These are phyloP conservation scores for Globisporangium canariense DNA, from an alignment of 352 stramenopile genomes.

Conservation along the genomic window DNA sequence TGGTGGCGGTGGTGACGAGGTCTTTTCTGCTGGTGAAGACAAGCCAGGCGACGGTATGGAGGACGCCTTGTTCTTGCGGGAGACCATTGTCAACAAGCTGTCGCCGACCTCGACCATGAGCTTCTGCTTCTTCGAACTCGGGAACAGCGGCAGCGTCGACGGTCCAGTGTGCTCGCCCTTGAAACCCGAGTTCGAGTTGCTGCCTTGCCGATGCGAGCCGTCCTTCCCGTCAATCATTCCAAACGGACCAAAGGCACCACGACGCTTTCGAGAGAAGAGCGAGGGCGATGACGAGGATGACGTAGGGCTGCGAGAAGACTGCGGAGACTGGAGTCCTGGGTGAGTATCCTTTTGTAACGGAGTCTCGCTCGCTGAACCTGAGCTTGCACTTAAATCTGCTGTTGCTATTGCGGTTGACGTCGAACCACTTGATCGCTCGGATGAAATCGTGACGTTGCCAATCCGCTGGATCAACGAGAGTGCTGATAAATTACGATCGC, in stretches of 20 bases:
- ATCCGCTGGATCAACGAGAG: constrained; percentile 75
- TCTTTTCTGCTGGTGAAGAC: not conserved
- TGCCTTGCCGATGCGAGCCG: not conserved
- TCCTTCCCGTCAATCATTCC: constrained; percentile 6
- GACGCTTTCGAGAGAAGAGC: constrained; percentile 19
- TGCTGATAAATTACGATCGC: constrained; percentile 31
- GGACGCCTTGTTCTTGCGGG: constrained; percentile 24
- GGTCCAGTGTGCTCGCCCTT: not conserved
- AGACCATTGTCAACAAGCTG: constrained; percentile 33
- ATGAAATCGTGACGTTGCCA: constrained; percentile 74
- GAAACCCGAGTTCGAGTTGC: not conserved
- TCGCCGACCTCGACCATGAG: constrained; percentile 36
- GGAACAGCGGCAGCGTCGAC: constrained; percentile 28
- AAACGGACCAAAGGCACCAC: constrained; percentile 12
- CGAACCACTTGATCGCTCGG: constrained; percentile 7
- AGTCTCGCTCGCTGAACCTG: not conserved
- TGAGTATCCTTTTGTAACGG: not conserved
- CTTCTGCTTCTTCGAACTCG: constrained; percentile 57
- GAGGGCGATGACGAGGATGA: constrained; percentile 18
- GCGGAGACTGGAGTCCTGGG: constrained; percentile 11
- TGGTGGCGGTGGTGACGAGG: not conserved
- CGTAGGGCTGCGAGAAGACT: constrained; percentile 12
- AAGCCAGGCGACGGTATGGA: not conserved
- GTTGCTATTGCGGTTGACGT: not conserved
- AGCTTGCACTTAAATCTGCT: not conserved